Conservation (phyloP, 108 stramenopile genomes). For the Nannochloropsis granulata region DNA sequence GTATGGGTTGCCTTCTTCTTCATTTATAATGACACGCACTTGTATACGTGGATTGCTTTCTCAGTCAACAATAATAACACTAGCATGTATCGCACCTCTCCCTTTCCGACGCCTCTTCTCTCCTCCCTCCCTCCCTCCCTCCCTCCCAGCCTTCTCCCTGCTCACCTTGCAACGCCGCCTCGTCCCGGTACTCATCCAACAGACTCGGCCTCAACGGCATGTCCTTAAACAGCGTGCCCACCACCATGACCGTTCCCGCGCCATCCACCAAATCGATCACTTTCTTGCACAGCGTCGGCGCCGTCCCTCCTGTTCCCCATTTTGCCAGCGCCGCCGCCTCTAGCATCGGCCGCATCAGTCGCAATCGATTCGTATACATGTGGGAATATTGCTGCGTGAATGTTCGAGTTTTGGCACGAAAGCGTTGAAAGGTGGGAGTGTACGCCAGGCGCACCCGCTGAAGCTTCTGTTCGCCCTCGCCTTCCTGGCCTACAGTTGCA, state of each 20-base stretch:
- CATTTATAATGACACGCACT: too few relatives aligned
- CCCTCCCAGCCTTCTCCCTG: neutral
- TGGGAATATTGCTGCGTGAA: slow-evolving; percentile 28
- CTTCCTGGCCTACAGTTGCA: neutral
- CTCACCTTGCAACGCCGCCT: neutral
- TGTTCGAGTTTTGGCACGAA: neutral
- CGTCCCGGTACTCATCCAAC: slow-evolving; percentile 33
- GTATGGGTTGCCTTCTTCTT: too few relatives aligned
- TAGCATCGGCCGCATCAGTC: slow-evolving; percentile 1
- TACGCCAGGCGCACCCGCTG: neutral
- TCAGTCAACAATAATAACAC: too few relatives aligned
- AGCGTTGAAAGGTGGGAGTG: neutral
- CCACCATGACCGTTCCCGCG: neutral
- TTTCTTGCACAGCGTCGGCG: neutral
- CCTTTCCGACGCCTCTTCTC: too few relatives aligned
- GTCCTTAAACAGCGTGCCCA: slow-evolving; percentile 5
- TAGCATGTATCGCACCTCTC: too few relatives aligned
- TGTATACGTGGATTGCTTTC: too few relatives aligned
- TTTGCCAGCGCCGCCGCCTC: neutral
- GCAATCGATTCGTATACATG: slow-evolving; percentile 26
- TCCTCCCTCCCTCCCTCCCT: neutral
- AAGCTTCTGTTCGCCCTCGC: neutral
- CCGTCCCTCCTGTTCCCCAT: neutral
- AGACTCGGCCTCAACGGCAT: slow-evolving; percentile 33
- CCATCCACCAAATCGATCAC: neutral